These are phyloP conservation scores for Solanum hybrid DNA, from an alignment of 305 asterid species.

Conservation along the genomic window DNA sequence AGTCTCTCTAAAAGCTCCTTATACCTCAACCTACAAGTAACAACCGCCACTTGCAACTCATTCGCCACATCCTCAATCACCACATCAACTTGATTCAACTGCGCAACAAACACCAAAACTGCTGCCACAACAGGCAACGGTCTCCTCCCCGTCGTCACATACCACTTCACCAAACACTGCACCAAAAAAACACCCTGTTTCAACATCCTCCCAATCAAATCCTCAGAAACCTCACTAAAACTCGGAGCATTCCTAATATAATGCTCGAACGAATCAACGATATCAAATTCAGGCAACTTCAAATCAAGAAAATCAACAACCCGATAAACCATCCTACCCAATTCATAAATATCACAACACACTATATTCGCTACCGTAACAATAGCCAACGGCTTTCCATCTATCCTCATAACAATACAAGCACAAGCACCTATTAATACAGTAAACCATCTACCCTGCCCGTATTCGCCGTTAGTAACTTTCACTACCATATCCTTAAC, in stretches of 20 bases:
- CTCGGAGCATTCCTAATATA: constrained; percentile 26
- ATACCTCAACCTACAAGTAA: constrained; percentile 55
- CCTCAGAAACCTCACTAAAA: constrained; percentile 27
- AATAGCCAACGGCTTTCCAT: constrained; percentile 28
- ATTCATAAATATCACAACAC: constrained; percentile 45
- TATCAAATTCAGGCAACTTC: constrained; percentile 59
- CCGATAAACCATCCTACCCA: constrained; percentile 67
- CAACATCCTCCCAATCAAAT: constrained; percentile 35
- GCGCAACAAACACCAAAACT: constrained; percentile 55
- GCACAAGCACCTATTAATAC: constrained; percentile 66
- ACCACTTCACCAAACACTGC: constrained; percentile 88
- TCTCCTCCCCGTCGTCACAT: constrained; percentile 62
- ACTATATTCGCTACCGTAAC: constrained; percentile 39
- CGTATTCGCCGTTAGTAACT: constrained; percentile 59
- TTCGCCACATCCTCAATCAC: constrained; percentile 50
- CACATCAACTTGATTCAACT: constrained; percentile 39
- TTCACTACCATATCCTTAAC: constrained; percentile 34
- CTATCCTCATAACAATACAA: constrained; percentile 62
- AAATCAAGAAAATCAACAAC: constrained; percentile 50
- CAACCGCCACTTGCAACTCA: constrained; percentile 38
- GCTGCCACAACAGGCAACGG: constrained; percentile 82
- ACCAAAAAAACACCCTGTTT: constrained; percentile 70
- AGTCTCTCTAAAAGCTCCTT: constrained; percentile 59
- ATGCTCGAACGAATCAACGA: constrained; percentile 40
- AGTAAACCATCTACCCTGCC: constrained; percentile 62